Percentiles rank a stretch among this genome's conserved stretches.
These are phyloP conservation scores for Conidiobolus incongruus DNA, from an alignment of 371 early-diverging fungal genomes.

Conservation along the genomic window DNA sequence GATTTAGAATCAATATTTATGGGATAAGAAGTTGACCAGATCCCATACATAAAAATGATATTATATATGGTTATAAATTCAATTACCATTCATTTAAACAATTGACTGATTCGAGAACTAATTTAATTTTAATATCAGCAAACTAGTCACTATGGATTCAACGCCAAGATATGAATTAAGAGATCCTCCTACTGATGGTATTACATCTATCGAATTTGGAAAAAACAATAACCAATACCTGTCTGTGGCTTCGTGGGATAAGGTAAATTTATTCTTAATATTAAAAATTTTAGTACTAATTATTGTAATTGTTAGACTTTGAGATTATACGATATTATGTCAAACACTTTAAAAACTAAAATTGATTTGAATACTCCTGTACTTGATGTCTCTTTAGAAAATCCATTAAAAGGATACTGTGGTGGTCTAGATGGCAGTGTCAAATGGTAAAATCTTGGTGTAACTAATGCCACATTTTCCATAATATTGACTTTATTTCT, in stretches of 20 bases:
- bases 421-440: conserved; percentile 45
- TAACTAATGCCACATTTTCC: not conserved
- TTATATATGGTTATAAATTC: too few relatives aligned
- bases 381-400: conserved; percentile 45
- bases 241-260: conserved; percentile 77
- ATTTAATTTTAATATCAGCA: too few relatives aligned
- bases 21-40: too few relatives aligned
- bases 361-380: conserved; percentile 43
- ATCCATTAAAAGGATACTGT: conserved; percentile 21
- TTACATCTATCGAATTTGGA: conserved; percentile 46
- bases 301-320: not conserved
- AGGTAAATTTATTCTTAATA: too few relatives aligned
- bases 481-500: not conserved
- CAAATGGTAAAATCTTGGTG: conserved; percentile 18
- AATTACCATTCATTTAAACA: too few relatives aligned
- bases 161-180: too few relatives aligned
- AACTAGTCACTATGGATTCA: too few relatives aligned
- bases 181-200: conserved; percentile 79
- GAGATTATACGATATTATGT: not conserved
- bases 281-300: too few relatives aligned
- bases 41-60: too few relatives aligned
- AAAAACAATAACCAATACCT: conserved; percentile 32
- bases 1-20: too few relatives aligned
- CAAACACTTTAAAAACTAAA: conserved; percentile 21
- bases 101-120: too few relatives aligned